Evolutionary conservation across 1,284 basidiomycete genomes (phyloP), one percentile per base, ranked within the genome.

Genomic region (Tetrapyrgos nigripes): DNA sequence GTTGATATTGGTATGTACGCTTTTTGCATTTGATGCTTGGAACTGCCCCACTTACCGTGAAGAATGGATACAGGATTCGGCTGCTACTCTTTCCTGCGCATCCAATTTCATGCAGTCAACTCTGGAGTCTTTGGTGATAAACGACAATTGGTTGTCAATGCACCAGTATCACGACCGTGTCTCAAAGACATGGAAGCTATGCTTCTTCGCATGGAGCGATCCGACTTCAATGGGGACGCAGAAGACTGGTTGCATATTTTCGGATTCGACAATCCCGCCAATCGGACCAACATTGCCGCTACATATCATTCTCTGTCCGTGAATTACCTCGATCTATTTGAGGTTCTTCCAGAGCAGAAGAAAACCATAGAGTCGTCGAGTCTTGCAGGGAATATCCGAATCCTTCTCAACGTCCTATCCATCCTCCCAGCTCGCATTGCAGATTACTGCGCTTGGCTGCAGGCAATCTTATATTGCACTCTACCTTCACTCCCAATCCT

Each of bases 281-380:
- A 66, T 10, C 66, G 69, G 10, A 69, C 67, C 35, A 70, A 66
- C 23, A 68, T 73, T 24, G 67, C 71, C 1, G 65, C 66, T 23
- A 69, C 72, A 9, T 78, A 77, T 51, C 70, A 72, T n/a, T 70
- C 73, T 1, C 64, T 74, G 28, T 74, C 73, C 55, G 70, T 71
- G 8, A 73, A 71, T 58, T 74, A 71, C 60, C 52, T 74, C 21
- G 62, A 62, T n/a, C 63, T 76, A 10, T 58, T 64, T 35, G 62
- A 67, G 21, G 69, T 70, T 50, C 53, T 77, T 33, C 63, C 71
- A 24, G 47, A 55, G 3, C 48, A 55, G 43, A 52, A 57, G 21
- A 49, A 66, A 8, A 57, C 58, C 4, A 57, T 64, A 26, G 58
- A 73, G 65, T 55, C 67, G 17, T 57, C 59, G n/a, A n/a, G n/a